Conservation (phyloP, 192 early-diverging fungal genomes). For the Coemansia sp. region DNA sequence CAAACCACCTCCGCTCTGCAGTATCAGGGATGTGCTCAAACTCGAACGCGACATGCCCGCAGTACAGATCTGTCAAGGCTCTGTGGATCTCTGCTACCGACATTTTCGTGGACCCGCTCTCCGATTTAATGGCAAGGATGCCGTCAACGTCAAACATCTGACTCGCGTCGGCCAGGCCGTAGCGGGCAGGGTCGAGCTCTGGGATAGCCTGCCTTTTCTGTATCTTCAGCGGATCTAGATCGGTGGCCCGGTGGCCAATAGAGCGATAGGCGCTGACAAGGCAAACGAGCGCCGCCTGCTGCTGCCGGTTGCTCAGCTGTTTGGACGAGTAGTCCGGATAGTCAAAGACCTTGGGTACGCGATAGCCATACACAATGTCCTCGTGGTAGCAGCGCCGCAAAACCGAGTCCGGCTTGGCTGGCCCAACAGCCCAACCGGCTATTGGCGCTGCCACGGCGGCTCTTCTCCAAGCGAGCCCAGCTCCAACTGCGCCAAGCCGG, state of each 20-base stretch:
- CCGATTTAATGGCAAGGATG: conserved; percentile 61
- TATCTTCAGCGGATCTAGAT: conserved; percentile 83
- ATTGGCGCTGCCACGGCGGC: background rate
- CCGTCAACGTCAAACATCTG: conserved; percentile 65
- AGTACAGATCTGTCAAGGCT: conserved; percentile 70
- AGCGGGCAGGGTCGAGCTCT: conserved; percentile 79
- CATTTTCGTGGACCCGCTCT: conserved; percentile 53
- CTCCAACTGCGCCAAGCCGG: background rate
- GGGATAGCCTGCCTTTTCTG: conserved; percentile 50
- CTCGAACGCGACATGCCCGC: conserved; percentile 87
- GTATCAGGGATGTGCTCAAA: conserved; percentile 88
- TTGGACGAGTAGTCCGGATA: conserved; percentile 76
- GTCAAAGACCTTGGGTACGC: conserved; percentile 63
- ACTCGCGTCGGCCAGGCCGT: conserved; percentile 62
- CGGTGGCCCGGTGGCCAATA: conserved; percentile 75
- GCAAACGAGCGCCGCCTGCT: conserved; percentile 79
- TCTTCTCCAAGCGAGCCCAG: background rate
- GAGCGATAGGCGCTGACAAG: conserved; percentile 75
- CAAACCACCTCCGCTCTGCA: conserved; percentile 86
- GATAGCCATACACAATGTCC: conserved; percentile 81
- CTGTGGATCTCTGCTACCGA: conserved; percentile 63
- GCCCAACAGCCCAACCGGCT: background rate
- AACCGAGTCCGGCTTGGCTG: background rate
- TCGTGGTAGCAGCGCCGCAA: conserved; percentile 63
- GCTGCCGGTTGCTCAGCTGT: conserved; percentile 78